Percentiles rank a stretch among this genome's conserved stretches.
Evolutionary conservation across 768 basidiomycete species (phyloP).

Genomic region (Suillus decipiens): DNA sequence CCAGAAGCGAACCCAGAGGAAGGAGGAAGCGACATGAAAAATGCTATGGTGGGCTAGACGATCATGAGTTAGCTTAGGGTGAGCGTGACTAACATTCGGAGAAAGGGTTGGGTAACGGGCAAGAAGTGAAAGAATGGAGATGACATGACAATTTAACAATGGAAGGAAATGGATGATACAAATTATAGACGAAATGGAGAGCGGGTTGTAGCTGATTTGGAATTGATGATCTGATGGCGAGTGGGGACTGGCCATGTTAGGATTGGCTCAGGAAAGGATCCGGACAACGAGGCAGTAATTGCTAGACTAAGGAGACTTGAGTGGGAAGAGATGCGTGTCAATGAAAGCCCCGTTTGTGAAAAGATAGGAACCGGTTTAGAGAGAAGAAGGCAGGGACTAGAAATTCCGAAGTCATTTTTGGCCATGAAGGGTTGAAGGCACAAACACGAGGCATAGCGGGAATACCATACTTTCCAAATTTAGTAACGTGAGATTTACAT

Average conservation of each 20-base stretch:
- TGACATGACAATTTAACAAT: slow-evolving; percentile 7
- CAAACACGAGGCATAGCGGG: slow-evolving; percentile 33
- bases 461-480: slow-evolving; percentile 24
- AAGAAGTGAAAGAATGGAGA: slow-evolving; percentile 11
- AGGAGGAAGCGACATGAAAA: slow-evolving; percentile 23
- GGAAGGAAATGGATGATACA: slow-evolving; percentile 11
- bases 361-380: slow-evolving; percentile 14
- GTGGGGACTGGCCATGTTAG: slow-evolving; percentile 13
- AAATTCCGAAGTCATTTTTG: slow-evolving; percentile 25
- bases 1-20: slow-evolving; percentile 1
- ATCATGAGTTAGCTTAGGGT: slow-evolving; percentile 7
- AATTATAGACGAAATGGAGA: slow-evolving; percentile 6
- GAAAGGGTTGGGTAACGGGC: slow-evolving; percentile 30
- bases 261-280: slow-evolving; percentile 16
- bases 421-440: slow-evolving; percentile 13
- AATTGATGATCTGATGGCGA: slow-evolving; percentile 11
- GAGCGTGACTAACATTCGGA: not conserved
- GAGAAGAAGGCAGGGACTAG: slow-evolving; percentile 32
- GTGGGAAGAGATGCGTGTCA: slow-evolving; percentile 30
- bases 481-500: not conserved
- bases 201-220: slow-evolving; percentile 9
- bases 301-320: slow-evolving; percentile 6
- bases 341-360: slow-evolving; percentile 24
- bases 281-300: slow-evolving; percentile 13
- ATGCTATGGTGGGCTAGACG: slow-evolving; percentile 24